Percentiles rank a stretch among this genome's conserved stretches.
Evolutionary conservation across 2,329 filamentous ascomycete genomes (phyloP).

Genomic region (Aspergillus neoniger): DNA sequence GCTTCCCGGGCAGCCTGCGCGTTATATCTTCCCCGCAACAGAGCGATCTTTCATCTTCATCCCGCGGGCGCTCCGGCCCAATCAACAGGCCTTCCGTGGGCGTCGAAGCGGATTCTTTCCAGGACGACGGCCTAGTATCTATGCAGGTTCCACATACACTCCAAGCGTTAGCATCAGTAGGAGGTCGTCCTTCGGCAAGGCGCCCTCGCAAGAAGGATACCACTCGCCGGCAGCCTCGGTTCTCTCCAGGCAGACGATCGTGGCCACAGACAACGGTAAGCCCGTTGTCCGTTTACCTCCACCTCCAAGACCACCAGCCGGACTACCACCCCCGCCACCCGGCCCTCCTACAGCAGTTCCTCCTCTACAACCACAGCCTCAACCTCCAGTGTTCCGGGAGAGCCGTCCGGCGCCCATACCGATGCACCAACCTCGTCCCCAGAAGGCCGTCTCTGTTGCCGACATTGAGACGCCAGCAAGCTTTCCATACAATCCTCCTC

Average conservation of each 20-base stretch:
- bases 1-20: conserved; percentile 73
- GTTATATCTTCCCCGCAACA: conserved; percentile 86
- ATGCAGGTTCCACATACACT: conserved; percentile 77
- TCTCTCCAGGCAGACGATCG: conserved; percentile 65
- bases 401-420: conserved; percentile 63
- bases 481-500: conserved; percentile 60
- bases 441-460: conserved; percentile 90
- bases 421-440: conserved; percentile 93
- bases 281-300: conserved; percentile 85
- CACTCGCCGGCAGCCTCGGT: conserved; percentile 80
- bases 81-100: conserved; percentile 74
- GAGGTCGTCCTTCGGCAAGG: conserved; percentile 74
- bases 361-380: conserved; percentile 48
- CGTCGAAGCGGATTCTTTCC: conserved; percentile 70
- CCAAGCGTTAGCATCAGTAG: conserved; percentile 87
- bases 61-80: conserved; percentile 86
- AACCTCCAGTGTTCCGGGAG: conserved; percentile 60
- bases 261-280: conserved; percentile 62
- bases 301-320: conserved; percentile 42
- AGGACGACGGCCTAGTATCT: conserved; percentile 69
- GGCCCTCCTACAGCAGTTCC: conserved; percentile 24
- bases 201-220: conserved; percentile 69
- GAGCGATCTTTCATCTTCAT: conserved; percentile 98
- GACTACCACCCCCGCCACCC: conserved; percentile 24
- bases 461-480: conserved; percentile 83